A percentile compares a stretch with the other conserved stretches of the same genome.
phyloP scores from a whole-genome alignment of 1,284 basidiomycete species.

The Mycena citricolor region DNA sequence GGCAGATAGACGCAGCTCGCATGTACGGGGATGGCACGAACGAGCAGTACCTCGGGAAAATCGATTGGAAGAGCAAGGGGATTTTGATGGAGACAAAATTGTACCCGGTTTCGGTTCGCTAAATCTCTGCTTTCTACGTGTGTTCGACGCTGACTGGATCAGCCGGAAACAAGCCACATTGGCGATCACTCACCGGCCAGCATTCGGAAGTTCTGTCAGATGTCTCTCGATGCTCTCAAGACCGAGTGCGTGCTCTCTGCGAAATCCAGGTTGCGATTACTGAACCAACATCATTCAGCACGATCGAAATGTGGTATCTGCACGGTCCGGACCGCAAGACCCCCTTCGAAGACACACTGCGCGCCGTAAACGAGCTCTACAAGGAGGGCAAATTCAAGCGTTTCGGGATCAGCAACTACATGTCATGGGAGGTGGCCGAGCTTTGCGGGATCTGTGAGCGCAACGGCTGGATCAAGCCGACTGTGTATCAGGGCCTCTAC shows the following conservation, averaged over 20 bases:
- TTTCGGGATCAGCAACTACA: constrained; percentile 24
- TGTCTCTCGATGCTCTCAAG: constrained; percentile 38
- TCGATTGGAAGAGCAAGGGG: constrained; percentile 14
- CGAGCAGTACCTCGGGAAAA: constrained; percentile 36
- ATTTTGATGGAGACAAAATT: constrained; percentile 15
- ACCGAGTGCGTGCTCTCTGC: constrained; percentile 29
- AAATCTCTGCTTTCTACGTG: neutral
- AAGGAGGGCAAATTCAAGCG: constrained; percentile 24
- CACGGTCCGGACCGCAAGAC: constrained; percentile 43
- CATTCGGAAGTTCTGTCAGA: constrained; percentile 38
- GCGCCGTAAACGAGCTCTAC: constrained; percentile 39
- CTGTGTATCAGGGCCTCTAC: constrained; percentile 17
- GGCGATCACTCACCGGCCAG: constrained; percentile 25
- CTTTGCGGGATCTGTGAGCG: constrained; percentile 16
- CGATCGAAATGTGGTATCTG: constrained; percentile 41
- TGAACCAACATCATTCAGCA: neutral
- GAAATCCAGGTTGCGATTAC: neutral
- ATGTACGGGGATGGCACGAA: constrained; percentile 51
- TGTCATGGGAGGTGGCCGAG: constrained; percentile 17
- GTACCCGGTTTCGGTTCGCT: constrained; percentile 7
- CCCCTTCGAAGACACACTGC: constrained; percentile 40
- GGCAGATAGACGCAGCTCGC: constrained; percentile 49
- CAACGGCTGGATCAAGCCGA: constrained; percentile 15
- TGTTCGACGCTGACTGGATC: too few relatives aligned
- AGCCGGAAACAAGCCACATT: too few relatives aligned